phyloP scores from a whole-genome alignment of 148 eudicot genomes.

The Rheum nobile region DNA sequence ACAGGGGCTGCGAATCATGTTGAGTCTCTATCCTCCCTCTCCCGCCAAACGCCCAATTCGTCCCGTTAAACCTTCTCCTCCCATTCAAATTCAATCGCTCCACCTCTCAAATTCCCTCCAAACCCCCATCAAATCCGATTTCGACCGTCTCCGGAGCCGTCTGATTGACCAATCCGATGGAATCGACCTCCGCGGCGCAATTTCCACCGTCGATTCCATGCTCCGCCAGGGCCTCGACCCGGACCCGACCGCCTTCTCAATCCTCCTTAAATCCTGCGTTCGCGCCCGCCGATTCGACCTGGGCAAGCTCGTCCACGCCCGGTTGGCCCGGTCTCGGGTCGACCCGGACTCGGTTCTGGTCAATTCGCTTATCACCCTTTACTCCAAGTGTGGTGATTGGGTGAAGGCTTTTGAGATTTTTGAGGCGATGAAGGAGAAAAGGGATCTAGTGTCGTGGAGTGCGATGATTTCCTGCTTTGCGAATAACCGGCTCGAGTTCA shows the following conservation, averaged over 20 bases:
- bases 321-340: constrained; percentile 20
- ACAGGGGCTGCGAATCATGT: constrained; percentile 7
- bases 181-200: constrained; percentile 29
- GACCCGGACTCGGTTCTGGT: constrained; percentile 27
- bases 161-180: constrained; percentile 31
- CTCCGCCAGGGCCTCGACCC: constrained; percentile 29
- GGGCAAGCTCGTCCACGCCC: constrained; percentile 36
- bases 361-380: constrained; percentile 42
- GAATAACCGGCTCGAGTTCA: constrained; percentile 22
- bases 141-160: constrained; percentile 21
- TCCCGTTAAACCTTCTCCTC: constrained; percentile 3
- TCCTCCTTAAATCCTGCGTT: constrained; percentile 52
- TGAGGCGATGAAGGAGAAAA: constrained; percentile 18
- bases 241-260: constrained; percentile 38
- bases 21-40: constrained; percentile 25
- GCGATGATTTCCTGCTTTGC: constrained; percentile 54
- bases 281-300: constrained; percentile 33
- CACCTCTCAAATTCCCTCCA: constrained; percentile 12
- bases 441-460: constrained; percentile 55
- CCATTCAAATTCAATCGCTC: constrained; percentile 3
- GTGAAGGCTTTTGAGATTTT: constrained; percentile 27
- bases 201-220: constrained; percentile 45
- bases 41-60: constrained; percentile 21
- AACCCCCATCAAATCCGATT: not conserved
- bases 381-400: constrained; percentile 55